Conservation (phyloP, 2,329 filamentous ascomycete genomes). For the Fusarium sp. region DNA sequence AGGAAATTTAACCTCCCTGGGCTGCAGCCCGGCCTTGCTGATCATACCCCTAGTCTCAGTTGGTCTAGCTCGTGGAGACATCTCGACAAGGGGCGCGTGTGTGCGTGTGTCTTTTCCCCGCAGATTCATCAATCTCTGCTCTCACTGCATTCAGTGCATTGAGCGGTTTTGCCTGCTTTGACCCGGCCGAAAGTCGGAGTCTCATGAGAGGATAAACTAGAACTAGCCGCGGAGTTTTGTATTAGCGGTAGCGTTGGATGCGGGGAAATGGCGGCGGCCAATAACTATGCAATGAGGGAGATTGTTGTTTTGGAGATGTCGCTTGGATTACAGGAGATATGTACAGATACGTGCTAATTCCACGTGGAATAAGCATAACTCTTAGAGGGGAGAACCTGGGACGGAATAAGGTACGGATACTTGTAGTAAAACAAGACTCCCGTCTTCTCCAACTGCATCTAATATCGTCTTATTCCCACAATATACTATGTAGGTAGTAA, state of each 20-base stretch:
- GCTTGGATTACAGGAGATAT: slow-evolving; percentile 3
- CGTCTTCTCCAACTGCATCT: slow-evolving; percentile 19
- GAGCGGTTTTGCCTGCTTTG: no score
- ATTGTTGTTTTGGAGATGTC: slow-evolving; percentile 22
- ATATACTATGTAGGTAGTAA: background rate
- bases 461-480: background rate
- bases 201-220: background rate
- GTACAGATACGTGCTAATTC: slow-evolving; percentile 1
- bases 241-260: slow-evolving; percentile 12
- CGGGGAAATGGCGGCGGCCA: slow-evolving; percentile 22
- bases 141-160: no score
- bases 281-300: background rate
- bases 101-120: slow-evolving; percentile 14
- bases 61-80: background rate
- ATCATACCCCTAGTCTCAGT: slow-evolving; percentile 16
- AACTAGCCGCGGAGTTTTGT: slow-evolving; percentile 2
- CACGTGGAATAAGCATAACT: slow-evolving; percentile 21
- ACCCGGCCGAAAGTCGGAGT: no score
- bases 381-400: no score
- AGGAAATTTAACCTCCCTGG: no score
- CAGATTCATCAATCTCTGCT: slow-evolving; percentile 29
- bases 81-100: slow-evolving; percentile 6
- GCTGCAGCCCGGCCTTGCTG: no score
- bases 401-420: no score
- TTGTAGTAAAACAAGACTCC: no score